phyloP scores from a whole-genome alignment of 2,329 filamentous ascomycete genomes.

The Colletotrichum sp. region DNA sequence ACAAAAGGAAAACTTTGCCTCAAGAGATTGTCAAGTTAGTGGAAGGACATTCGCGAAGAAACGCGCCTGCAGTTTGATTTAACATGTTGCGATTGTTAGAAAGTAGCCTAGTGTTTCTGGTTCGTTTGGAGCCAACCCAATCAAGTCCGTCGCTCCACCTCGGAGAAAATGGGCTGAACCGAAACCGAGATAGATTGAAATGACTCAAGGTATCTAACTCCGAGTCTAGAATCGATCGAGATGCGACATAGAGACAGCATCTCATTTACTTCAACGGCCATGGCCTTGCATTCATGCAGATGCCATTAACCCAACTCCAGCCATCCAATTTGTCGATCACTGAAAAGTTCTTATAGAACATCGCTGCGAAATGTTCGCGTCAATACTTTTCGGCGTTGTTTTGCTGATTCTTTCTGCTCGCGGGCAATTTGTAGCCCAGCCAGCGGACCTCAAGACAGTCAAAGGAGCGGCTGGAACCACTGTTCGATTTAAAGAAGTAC shows the following conservation, averaged over 20 bases:
- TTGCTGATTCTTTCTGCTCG: background rate
- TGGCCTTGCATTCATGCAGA: background rate
- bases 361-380: background rate
- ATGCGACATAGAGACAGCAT: background rate
- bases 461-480: background rate
- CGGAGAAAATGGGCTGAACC: background rate
- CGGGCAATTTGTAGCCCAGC: background rate
- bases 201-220: background rate
- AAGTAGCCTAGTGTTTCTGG: background rate
- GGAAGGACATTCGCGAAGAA: background rate
- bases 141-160: background rate
- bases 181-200: background rate
- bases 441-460: background rate
- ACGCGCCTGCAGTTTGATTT: background rate
- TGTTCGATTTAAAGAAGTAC: slow-evolving; percentile 1
- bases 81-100: accelerated
- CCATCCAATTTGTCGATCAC: background rate
- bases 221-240: background rate
- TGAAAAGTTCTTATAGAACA: background rate
- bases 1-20: background rate
- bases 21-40: background rate
- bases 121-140: background rate
- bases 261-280: background rate
- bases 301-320: background rate
- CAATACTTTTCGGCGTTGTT: background rate